Evolutionary conservation across 805 yeast species (phyloP).

Genomic region (Metschnikowia sp.): DNA sequence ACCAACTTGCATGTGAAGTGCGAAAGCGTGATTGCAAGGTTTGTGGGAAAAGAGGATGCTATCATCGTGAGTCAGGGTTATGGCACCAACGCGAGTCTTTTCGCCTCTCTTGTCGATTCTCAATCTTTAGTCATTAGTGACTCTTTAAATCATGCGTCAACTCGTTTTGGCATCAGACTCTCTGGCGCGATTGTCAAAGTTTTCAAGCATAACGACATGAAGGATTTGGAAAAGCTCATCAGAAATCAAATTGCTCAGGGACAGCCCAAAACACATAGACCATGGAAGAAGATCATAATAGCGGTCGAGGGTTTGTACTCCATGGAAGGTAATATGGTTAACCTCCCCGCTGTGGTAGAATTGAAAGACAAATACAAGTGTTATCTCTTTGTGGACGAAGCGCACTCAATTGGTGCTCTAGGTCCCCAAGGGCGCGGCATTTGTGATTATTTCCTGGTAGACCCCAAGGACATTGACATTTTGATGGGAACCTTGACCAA

Average conservation of each 20-base stretch:
- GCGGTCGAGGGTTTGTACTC: slow-evolving; percentile 92
- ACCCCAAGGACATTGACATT: slow-evolving; percentile 74
- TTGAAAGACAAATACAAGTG: slow-evolving; percentile 82
- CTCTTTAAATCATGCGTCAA: slow-evolving; percentile 92
- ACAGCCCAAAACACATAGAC: slow-evolving; percentile 92
- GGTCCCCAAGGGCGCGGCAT: slow-evolving; percentile 94
- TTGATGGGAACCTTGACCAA: slow-evolving; percentile 98
- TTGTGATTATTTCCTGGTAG: slow-evolving; percentile 85
- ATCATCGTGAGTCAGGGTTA: slow-evolving; percentile 90
- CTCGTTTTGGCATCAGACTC: slow-evolving; percentile 89
- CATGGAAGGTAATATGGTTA: slow-evolving; percentile 88
- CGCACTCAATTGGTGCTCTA: slow-evolving; percentile 98
- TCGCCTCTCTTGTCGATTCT: slow-evolving; percentile 77
- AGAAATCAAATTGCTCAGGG: slow-evolving; percentile 89
- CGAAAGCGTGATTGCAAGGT: slow-evolving; percentile 74
- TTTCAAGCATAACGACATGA: slow-evolving; percentile 90
- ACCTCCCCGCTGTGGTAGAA: slow-evolving; percentile 71
- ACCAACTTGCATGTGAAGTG: slow-evolving; percentile 69
- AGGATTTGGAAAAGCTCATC: slow-evolving; percentile 66
- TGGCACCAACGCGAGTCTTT: slow-evolving; percentile 89
- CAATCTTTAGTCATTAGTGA: slow-evolving; percentile 91
- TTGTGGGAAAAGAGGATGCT: slow-evolving; percentile 88
- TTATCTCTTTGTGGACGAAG: slow-evolving; percentile 91
- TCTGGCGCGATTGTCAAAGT: slow-evolving; percentile 92
- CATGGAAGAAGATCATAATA: slow-evolving; percentile 84